Evolutionary conservation across 768 basidiomycete genomes (phyloP), one percentile per base, ranked within the genome.

Genomic region (Chiua virens): DNA sequence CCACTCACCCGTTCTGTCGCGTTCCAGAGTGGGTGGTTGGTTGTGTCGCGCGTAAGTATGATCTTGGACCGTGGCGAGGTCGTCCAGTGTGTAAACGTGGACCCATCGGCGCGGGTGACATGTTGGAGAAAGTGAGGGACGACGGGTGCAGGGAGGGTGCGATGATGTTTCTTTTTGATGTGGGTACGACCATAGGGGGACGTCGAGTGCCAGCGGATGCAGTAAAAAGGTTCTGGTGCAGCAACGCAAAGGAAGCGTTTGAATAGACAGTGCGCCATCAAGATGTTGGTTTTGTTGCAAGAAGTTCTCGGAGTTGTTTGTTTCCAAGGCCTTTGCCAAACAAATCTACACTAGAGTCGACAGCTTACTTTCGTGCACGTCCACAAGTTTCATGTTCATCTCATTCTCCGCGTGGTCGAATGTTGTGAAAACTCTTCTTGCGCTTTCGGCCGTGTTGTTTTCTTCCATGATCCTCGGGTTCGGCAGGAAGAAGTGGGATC

Each of bases 1-100:
- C 78, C 82, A 51, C 74, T 74, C 22, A 77, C 72, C 55, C 76
- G 75, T 53, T 77, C 71, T 4, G 81, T 79, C 3, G 87, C 81
- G 62, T 90, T 89, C 87, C 89, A 97, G 7, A 92, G 69, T 2
- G 93, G 89, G 61, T 93, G 86, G 66, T 93, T 97, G 15, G 89
- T 90, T 44, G 89, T 85, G 61, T 96, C 93, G 37, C 92, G 83
- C 18, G 92, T 89, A 42, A 95, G 76, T 34, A 85, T 81, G 41
- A 92, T 79, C 34, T 81, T 68, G 4, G 87, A 85, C 7, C 84
- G 85, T 0, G 94, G 93, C 0, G 92, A 92, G 1, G 93, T 95
- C 13, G 89, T 91, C 80, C 87, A 89, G 59, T 94, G 89, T 5
- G 81, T 83, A 67, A 91, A 92, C 1, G 88, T 89, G 23, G 89